Percentiles rank a stretch among this genome's conserved stretches.
phyloP scores from a whole-genome alignment of 305 asterid species.

The Rubia balearica region DNA sequence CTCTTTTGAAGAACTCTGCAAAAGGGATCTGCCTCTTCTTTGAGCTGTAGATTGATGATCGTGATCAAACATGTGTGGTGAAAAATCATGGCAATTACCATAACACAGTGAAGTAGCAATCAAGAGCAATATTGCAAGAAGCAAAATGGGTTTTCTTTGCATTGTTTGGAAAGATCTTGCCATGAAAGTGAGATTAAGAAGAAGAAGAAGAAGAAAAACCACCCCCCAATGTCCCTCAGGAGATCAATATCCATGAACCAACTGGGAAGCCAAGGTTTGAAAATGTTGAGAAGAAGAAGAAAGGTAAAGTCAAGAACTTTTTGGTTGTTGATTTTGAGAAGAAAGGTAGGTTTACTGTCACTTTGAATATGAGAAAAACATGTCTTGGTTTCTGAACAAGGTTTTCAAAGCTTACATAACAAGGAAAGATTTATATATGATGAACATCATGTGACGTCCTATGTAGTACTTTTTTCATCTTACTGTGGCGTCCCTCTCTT shows the following conservation, averaged over 20 bases:
- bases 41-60: constrained; percentile 19
- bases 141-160: constrained; percentile 25
- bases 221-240: constrained; percentile 54
- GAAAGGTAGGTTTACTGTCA: neutral
- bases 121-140: constrained; percentile 36
- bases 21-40: constrained; percentile 26
- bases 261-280: constrained; percentile 39
- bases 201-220: constrained; percentile 31
- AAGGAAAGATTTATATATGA: constrained; percentile 17
- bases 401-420: constrained; percentile 19
- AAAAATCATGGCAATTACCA: constrained; percentile 17
- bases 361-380: constrained; percentile 31
- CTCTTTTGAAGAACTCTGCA: constrained; percentile 17
- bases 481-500: constrained; percentile 24
- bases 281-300: neutral
- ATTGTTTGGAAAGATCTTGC: constrained; percentile 34
- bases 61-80: constrained; percentile 15
- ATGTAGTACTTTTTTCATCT: constrained; percentile 19
- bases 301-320: constrained; percentile 10
- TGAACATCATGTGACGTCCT: constrained; percentile 33
- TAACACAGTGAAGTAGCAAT: constrained; percentile 18
- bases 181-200: constrained; percentile 48
- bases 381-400: constrained; percentile 21
- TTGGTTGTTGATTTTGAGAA: constrained; percentile 19
- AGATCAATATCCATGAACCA: constrained; percentile 84